Base-by-base conservation (phyloP, 2,329 filamentous ascomycete species). In the Chaetothyriales sp. region DNA sequence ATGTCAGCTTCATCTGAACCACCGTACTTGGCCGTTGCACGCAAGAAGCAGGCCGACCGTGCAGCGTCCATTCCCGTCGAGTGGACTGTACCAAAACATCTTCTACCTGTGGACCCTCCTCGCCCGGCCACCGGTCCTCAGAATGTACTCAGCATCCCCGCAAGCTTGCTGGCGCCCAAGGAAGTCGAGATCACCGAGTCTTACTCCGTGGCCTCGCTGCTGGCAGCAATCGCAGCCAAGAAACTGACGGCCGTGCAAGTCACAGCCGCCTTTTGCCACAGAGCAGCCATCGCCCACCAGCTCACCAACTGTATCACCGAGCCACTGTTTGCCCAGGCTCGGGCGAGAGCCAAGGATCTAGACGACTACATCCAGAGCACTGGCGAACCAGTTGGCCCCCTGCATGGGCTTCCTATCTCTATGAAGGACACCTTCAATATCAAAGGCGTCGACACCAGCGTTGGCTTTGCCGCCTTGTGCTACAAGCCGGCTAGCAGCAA, bases 391-490 rank as follows among this genome's bases (percentile, higher is more conserved):
- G 45, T 67, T 4, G 68, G 68, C 0, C 68, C 69, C 1, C 53
- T 71, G 2, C 69, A 71, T 53, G 68, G 69, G 0, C 54, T 70
- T 0, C 69, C 69, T 0, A 60, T 71, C 20, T 66, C 64, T 40
- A 43, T 71, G 18, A 71, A 62, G 45, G 60, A 62, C 46, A 58
- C 56, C 8, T 62, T 62, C 54, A 61, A 66, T 46, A 54, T 74
- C 22, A 63, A 67, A 6, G 77, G 77, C 6, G 69, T 75, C 44
- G 76, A 80, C 48, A 73, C 72, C 7, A 76, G 71, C 1, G 71
- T 78, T 4, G 78, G 78, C 1, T 73, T 88, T 55, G 75, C 76
- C 0, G 75, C 76, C 0, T 74, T 83, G 52, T 78, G 82, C 2
- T 73, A 75, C 43, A 71, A 81, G 46, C 80, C 82, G 0, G 79